Percentiles rank a stretch among this genome's conserved stretches.
phyloP scores from a whole-genome alignment of 1,284 basidiomycete genomes.

The Rhodofomes roseus region DNA sequence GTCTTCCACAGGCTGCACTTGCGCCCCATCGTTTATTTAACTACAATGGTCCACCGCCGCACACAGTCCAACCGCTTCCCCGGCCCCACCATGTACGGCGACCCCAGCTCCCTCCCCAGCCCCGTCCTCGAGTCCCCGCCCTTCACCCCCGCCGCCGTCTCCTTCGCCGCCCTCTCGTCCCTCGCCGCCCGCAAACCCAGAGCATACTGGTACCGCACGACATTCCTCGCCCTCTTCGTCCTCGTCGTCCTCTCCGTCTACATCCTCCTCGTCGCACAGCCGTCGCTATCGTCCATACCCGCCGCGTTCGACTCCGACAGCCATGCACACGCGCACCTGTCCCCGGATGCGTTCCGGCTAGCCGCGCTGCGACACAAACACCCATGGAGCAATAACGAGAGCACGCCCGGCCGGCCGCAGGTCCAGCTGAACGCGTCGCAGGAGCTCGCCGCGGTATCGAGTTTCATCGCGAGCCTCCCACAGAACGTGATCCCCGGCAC shows the following conservation, averaged over 20 bases:
- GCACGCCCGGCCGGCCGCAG: conserved; percentile 28
- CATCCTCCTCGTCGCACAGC: conserved; percentile 47
- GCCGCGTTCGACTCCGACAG: conserved; percentile 31
- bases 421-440: conserved; percentile 50
- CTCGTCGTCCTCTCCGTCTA: conserved; percentile 49
- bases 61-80: conserved; percentile 28
- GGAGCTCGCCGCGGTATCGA: conserved; percentile 76
- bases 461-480: conserved; percentile 74
- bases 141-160: conserved; percentile 24
- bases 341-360: conserved; percentile 23
- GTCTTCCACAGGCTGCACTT: not conserved
- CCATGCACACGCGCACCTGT: conserved; percentile 18
- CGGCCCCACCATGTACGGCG: conserved; percentile 14
- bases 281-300: conserved; percentile 38
- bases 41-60: conserved; percentile 30
- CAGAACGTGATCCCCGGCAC: conserved; percentile 73
- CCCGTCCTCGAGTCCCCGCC: conserved; percentile 26
- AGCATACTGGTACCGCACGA: conserved; percentile 39
- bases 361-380: conserved; percentile 26
- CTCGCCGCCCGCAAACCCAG: conserved; percentile 21
- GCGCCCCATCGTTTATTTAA: conserved; percentile 9
- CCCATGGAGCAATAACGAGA: conserved; percentile 16
- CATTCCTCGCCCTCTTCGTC: conserved; percentile 47
- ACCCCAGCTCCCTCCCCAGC: conserved; percentile 13
- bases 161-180: conserved; percentile 21